Percentiles rank a stretch among this genome's conserved stretches.
These are phyloP conservation scores for Calvatia gigantea DNA, from an alignment of 768 basidiomycete species.

Conservation along the genomic window DNA sequence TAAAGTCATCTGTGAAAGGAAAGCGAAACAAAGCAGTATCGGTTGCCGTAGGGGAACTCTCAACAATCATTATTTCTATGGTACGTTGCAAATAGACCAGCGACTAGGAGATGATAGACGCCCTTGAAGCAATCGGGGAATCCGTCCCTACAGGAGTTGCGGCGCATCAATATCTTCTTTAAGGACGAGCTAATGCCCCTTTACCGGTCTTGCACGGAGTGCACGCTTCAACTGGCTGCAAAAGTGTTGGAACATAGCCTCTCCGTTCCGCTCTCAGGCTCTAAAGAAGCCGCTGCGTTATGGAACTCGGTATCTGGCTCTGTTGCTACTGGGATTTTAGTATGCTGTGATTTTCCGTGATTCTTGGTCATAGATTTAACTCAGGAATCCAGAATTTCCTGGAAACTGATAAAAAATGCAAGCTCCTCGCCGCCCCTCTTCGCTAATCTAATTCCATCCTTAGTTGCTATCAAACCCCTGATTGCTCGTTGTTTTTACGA, in stretches of 20 bases:
- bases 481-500: constrained; percentile 15
- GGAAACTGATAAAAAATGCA: constrained; percentile 15
- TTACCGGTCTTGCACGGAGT: neutral
- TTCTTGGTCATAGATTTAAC: neutral
- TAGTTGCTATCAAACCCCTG: constrained; percentile 5
- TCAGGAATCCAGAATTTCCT: constrained; percentile 14
- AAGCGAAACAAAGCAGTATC: neutral
- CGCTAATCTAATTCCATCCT: neutral
- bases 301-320: constrained; percentile 1
- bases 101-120: neutral
- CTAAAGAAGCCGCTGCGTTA: neutral
- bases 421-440: neutral
- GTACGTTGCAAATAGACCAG: neutral
- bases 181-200: constrained; percentile 1
- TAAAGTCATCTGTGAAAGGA: neutral
- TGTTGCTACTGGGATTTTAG: constrained; percentile 23
- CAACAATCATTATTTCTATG: neutral
- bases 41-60: neutral
- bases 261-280: neutral
- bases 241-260: neutral
- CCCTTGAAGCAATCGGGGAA: constrained; percentile 3
- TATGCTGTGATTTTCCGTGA: constrained; percentile 12
- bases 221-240: neutral
- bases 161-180: neutral
- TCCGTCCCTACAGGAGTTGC: neutral